A percentile compares a stretch with the other conserved stretches of the same genome.
phyloP scores from a whole-genome alignment of 106 monocot genomes.

The Agapanthus africanus region DNA sequence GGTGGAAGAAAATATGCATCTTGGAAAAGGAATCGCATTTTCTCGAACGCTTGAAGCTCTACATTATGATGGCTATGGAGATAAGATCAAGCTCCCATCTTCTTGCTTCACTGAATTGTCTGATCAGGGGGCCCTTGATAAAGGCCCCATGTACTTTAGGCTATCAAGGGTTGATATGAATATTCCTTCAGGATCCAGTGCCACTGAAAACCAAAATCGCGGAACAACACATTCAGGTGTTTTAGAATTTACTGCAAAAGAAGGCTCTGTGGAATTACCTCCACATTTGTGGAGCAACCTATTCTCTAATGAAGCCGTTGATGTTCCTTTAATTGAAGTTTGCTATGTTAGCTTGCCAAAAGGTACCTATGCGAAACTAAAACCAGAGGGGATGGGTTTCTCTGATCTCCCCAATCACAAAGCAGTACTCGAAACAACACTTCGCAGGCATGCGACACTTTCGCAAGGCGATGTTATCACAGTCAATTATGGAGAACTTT shows the following conservation, averaged over 20 bases:
- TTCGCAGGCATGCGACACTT: conserved; percentile 79
- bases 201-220: conserved; percentile 11
- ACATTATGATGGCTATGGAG: conserved; percentile 71
- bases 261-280: conserved; percentile 76
- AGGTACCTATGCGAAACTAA: conserved; percentile 86
- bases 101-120: conserved; percentile 83
- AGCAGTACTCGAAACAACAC: conserved; percentile 82
- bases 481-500: conserved; percentile 57
- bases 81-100: conserved; percentile 90
- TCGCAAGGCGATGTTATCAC: conserved; percentile 75
- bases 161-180: conserved; percentile 43
- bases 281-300: conserved; percentile 87
- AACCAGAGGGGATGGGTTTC: conserved; percentile 68
- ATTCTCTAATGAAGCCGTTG: conserved; percentile 25
- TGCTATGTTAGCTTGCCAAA: conserved; percentile 67
- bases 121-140: conserved; percentile 83
- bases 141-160: conserved; percentile 92
- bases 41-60: conserved; percentile 55
- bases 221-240: conserved; percentile 76
- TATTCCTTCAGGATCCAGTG: conserved; percentile 18
- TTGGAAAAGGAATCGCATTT: conserved; percentile 68
- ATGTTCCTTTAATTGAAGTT: conserved; percentile 63
- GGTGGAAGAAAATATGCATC: conserved; percentile 59
- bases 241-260: conserved; percentile 87
- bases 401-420: conserved; percentile 92